Conservation (phyloP, 2,329 filamentous ascomycete genomes). For the Myriosclerotinia duriaeana region DNA sequence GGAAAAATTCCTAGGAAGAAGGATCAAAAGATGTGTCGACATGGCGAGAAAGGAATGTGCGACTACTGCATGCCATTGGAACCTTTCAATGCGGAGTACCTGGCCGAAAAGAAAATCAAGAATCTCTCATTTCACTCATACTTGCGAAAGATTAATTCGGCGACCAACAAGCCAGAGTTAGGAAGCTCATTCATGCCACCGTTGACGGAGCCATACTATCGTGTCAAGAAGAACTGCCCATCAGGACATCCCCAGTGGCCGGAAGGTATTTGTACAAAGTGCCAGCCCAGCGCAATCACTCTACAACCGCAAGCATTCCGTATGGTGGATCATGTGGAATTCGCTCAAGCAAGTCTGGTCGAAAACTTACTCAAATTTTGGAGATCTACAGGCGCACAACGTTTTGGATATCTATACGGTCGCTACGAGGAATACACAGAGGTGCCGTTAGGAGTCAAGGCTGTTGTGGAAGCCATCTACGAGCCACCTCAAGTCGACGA, state of each 20-base stretch:
- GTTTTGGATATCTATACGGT: constrained; percentile 88
- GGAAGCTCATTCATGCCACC: constrained; percentile 96
- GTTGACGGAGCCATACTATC: constrained; percentile 86
- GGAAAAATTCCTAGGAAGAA: constrained; percentile 80
- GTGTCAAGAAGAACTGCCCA: constrained; percentile 84
- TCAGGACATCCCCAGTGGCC: constrained; percentile 92
- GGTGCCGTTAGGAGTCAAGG: constrained; percentile 91
- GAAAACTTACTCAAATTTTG: constrained; percentile 91
- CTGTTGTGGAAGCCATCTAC: constrained; percentile 94
- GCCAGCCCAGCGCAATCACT: constrained; percentile 94
- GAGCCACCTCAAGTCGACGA: constrained; percentile 92
- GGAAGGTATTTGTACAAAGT: constrained; percentile 96
- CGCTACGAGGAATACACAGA: constrained; percentile 87
- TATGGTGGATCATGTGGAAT: constrained; percentile 98
- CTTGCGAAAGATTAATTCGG: constrained; percentile 89
- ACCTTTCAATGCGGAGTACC: constrained; percentile 84
- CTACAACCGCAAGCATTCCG: constrained; percentile 90
- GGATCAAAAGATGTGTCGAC: constrained; percentile 86
- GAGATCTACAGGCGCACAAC: constrained; percentile 79
- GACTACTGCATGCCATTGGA: constrained; percentile 98
- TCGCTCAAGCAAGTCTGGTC: constrained; percentile 79
- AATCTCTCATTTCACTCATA: constrained; percentile 95
- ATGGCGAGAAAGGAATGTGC: constrained; percentile 97
- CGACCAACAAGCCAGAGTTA: constrained; percentile 92
- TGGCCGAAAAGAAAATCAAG: constrained; percentile 97